A percentile compares a stretch with the other conserved stretches of the same genome.
These are phyloP conservation scores for Camellia lanceoleosa DNA, from an alignment of 148 eudicot genomes.

Conservation along the genomic window DNA sequence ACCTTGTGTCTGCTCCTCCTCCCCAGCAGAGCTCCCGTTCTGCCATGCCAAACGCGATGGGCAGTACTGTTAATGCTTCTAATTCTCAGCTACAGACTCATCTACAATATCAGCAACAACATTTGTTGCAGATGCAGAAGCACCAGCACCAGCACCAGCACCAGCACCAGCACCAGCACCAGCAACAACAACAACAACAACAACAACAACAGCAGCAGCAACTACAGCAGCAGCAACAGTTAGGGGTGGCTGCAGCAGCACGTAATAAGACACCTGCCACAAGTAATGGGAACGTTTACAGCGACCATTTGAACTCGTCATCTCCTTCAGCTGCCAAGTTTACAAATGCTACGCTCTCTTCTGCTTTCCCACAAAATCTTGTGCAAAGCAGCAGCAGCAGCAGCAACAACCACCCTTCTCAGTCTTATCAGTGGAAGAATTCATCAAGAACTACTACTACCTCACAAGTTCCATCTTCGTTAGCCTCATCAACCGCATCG, in stretches of 20 bases:
- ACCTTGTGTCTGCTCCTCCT: constrained; percentile 40
- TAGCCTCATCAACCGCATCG: constrained; percentile 39
- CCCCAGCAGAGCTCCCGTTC: constrained; percentile 44
- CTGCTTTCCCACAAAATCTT: constrained; percentile 55
- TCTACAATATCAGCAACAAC: constrained; percentile 49
- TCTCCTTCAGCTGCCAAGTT: constrained; percentile 54
- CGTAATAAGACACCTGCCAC: constrained; percentile 49
- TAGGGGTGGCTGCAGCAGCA: constrained; percentile 29
- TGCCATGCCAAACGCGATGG: constrained; percentile 30
- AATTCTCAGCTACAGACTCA: constrained; percentile 55
- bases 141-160: constrained; percentile 40
- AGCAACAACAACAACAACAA: constrained; percentile 45
- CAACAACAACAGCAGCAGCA: constrained; percentile 46
- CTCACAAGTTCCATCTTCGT: constrained; percentile 52
- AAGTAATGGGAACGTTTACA: constrained; percentile 57
- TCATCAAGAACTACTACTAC: constrained; percentile 40
- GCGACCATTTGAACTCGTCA: constrained; percentile 59
- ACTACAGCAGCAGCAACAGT: constrained; percentile 35
- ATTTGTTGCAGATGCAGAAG: constrained; percentile 37
- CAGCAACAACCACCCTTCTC: constrained; percentile 40
- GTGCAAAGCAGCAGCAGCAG: constrained; percentile 49
- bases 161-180: constrained; percentile 42
- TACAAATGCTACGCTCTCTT: constrained; percentile 31
- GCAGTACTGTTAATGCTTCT: constrained; percentile 23
- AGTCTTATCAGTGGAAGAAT: constrained; percentile 79